A percentile compares a stretch with the other conserved stretches of the same genome.
These are phyloP conservation scores for Leucaena leucocephala DNA, from an alignment of 306 rosid species.

Conservation along the genomic window DNA sequence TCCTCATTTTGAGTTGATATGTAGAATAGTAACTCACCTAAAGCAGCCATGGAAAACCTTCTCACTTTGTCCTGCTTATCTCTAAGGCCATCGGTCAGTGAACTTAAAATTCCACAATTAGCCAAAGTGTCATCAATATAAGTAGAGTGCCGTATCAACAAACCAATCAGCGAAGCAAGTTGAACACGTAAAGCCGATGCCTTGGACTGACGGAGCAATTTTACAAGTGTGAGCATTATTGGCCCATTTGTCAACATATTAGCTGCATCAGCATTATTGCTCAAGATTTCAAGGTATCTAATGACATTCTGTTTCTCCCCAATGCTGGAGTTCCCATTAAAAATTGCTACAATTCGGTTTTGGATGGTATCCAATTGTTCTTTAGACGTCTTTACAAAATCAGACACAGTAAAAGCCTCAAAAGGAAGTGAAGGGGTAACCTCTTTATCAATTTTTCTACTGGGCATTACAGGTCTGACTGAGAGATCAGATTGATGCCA, in stretches of 20 bases:
- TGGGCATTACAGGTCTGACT: slow-evolving; percentile 98
- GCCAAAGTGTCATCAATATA: slow-evolving; percentile 82
- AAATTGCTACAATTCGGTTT: slow-evolving; percentile 63
- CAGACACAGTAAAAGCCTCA: slow-evolving; percentile 80
- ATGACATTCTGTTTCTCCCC: slow-evolving; percentile 89
- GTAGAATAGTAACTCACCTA: slow-evolving; percentile 92
- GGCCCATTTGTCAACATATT: slow-evolving; percentile 97
- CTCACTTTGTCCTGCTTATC: slow-evolving; percentile 95
- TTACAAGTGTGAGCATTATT: slow-evolving; percentile 85
- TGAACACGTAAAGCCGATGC: slow-evolving; percentile 86
- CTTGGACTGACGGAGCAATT: slow-evolving; percentile 87
- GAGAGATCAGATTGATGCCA: slow-evolving; percentile 98
- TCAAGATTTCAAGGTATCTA: slow-evolving; percentile 90
- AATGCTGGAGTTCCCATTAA: slow-evolving; percentile 72
- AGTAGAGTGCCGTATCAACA: slow-evolving; percentile 90
- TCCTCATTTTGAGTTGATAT: slow-evolving; percentile 88
- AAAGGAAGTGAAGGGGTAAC: slow-evolving; percentile 81
- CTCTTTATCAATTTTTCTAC: slow-evolving; percentile 91
- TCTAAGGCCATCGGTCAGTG: slow-evolving; percentile 88
- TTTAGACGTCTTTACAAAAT: slow-evolving; percentile 81
- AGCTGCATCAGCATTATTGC: slow-evolving; percentile 89
- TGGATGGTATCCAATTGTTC: slow-evolving; percentile 69
- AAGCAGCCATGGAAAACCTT: slow-evolving; percentile 97
- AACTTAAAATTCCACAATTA: slow-evolving; percentile 83
- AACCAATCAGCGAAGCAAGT: slow-evolving; percentile 90